phyloP scores from a whole-genome alignment of 352 stramenopile species.

The Pythium apleroticum region DNA sequence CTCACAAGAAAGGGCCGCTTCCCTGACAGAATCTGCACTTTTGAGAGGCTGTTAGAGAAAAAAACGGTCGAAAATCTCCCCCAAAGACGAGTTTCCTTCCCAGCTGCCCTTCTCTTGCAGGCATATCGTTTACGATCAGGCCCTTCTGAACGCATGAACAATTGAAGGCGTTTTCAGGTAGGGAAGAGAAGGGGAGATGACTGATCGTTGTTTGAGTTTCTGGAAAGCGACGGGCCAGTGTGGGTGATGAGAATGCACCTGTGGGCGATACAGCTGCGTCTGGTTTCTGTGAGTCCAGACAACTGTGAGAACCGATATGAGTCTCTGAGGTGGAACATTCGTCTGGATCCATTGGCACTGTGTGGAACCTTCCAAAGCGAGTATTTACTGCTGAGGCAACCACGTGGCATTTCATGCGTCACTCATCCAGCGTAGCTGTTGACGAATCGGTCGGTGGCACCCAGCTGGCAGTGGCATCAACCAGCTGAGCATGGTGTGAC shows the following conservation, averaged over 20 bases:
- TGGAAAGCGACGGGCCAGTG: conserved; percentile 1
- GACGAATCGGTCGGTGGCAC: neutral
- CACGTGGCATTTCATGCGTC: neutral
- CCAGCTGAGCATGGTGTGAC: neutral
- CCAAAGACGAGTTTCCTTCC: conserved; percentile 10
- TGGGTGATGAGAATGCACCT: neutral
- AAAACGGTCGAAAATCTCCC: conserved; percentile 25
- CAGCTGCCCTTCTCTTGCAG: conserved; percentile 3
- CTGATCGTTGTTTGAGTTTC: conserved; percentile 17
- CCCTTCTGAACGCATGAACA: conserved; percentile 17
- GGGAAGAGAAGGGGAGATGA: conserved; percentile 23
- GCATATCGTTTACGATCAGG: conserved; percentile 19
- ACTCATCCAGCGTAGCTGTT: neutral
- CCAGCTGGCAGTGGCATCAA: neutral
- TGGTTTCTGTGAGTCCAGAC: neutral
- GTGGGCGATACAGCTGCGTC: neutral
- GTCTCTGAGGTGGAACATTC: neutral
- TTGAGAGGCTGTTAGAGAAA: conserved; percentile 15
- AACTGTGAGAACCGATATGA: neutral
- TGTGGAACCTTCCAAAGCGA: neutral
- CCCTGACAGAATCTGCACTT: conserved; percentile 31
- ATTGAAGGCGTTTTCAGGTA: conserved; percentile 6
- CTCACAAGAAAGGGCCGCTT: conserved; percentile 23
- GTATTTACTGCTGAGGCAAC: neutral
- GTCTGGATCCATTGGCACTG: neutral